Evolutionary conservation across 2,329 filamentous ascomycete genomes (phyloP).

Genomic region (Westerdykella aurantiaca): DNA sequence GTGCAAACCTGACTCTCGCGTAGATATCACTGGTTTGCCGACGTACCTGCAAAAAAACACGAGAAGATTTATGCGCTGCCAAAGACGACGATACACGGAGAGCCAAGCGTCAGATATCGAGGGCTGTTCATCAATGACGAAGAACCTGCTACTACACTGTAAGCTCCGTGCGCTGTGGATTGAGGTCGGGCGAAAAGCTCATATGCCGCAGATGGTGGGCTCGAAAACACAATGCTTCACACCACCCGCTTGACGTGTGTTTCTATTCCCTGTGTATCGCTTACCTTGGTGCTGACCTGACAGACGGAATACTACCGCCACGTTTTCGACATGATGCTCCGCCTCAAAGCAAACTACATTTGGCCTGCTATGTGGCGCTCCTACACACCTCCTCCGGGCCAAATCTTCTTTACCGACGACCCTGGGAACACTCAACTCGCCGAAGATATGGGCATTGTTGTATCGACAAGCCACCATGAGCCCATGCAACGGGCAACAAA

Average conservation of each 20-base stretch:
- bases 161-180: not conserved
- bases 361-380: constrained; percentile 19
- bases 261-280: too few species aligned
- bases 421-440: constrained; percentile 12
- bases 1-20: not conserved
- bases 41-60: constrained; percentile 8
- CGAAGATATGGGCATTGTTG: constrained; percentile 14
- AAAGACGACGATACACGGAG: constrained; percentile 5
- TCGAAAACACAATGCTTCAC: constrained; percentile 2
- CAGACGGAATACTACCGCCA: constrained; percentile 5
- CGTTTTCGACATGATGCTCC: constrained; percentile 5
- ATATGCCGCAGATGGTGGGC: constrained; percentile 7
- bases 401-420: constrained; percentile 17
- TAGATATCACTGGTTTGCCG: constrained; percentile 11
- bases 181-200: not conserved
- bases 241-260: constrained; percentile 2
- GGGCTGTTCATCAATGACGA: constrained; percentile 14
- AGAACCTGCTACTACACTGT: constrained; percentile 6
- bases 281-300: too few species aligned
- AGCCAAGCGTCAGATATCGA: constrained; percentile 9
- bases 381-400: constrained; percentile 10
- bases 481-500: constrained; percentile 16
- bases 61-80: constrained; percentile 4
- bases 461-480: constrained; percentile 16
- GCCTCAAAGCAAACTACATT: constrained; percentile 15